Evolutionary conservation across 163 green algal species (phyloP).

Genomic region (Chlorella variabilis): DNA sequence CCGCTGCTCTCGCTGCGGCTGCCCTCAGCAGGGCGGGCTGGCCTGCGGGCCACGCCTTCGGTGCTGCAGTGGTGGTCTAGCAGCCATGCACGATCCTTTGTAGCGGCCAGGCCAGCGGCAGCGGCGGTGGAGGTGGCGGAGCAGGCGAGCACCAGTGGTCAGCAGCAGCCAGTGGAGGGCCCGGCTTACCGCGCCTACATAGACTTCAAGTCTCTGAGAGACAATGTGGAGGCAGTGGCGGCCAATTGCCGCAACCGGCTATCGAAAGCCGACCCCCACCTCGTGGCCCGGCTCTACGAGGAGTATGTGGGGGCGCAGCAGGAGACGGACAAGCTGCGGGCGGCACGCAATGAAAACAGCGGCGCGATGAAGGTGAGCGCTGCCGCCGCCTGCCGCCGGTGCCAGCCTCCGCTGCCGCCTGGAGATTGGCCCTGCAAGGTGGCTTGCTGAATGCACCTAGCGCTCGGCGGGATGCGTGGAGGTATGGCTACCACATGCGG

Average conservation of each 20-base stretch:
- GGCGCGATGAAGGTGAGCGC: slow-evolving; percentile 87
- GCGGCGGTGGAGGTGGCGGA: slow-evolving; percentile 1
- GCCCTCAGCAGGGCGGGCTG: background rate
- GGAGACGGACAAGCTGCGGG: slow-evolving; percentile 74
- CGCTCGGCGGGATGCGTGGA: too few relatives aligned
- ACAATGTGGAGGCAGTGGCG: slow-evolving; percentile 83
- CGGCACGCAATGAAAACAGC: slow-evolving; percentile 87
- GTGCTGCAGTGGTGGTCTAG: background rate
- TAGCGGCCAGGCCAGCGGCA: background rate
- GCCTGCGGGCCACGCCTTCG: slow-evolving; percentile 8
- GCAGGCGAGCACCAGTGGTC: background rate
- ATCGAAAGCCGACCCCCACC: slow-evolving; percentile 69
- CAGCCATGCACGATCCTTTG: background rate
- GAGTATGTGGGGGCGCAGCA: slow-evolving; percentile 74
- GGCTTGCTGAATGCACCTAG: background rate
- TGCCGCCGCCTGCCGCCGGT: slow-evolving; percentile 15
- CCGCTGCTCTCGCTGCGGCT: background rate
- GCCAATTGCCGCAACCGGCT: slow-evolving; percentile 79
- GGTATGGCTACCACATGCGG: too few relatives aligned
- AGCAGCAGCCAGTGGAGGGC: slow-evolving; percentile 6
- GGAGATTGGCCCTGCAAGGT: background rate
- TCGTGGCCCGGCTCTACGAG: slow-evolving; percentile 88
- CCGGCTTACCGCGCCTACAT: slow-evolving; percentile 80
- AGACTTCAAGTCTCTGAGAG: slow-evolving; percentile 92
- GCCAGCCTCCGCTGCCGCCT: background rate